phyloP scores from a whole-genome alignment of 805 yeast genomes.

The Kazachstania martiniae region DNA sequence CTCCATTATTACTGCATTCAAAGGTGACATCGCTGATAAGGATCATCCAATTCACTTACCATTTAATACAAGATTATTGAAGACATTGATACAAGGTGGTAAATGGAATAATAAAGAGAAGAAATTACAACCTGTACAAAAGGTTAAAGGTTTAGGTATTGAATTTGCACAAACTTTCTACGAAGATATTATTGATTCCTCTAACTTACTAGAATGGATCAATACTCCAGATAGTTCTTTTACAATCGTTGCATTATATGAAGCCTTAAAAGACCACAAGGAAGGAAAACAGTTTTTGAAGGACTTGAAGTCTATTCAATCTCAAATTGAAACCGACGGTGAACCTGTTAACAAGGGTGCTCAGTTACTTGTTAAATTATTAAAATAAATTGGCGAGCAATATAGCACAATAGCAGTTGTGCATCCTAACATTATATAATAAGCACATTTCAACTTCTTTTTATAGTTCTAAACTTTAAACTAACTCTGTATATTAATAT shows the following conservation, averaged over 20 bases:
- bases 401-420: background rate
- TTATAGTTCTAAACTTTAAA: too few relatives aligned
- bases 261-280: slow-evolving; percentile 41
- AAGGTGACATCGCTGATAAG: slow-evolving; percentile 58
- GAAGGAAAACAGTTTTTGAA: slow-evolving; percentile 40
- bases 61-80: slow-evolving; percentile 62
- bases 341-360: slow-evolving; percentile 60
- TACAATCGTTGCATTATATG: slow-evolving; percentile 70
- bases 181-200: slow-evolving; percentile 40
- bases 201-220: slow-evolving; percentile 56
- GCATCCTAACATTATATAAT: too few relatives aligned
- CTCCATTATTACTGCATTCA: slow-evolving; percentile 45
- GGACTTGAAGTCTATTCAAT: slow-evolving; percentile 41
- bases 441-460: too few relatives aligned
- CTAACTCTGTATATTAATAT: too few relatives aligned
- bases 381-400: slow-evolving; percentile 7
- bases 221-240: slow-evolving; percentile 61
- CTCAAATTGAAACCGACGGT: slow-evolving; percentile 30
- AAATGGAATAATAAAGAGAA: slow-evolving; percentile 64
- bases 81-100: slow-evolving; percentile 74
- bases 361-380: slow-evolving; percentile 35
- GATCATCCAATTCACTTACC: slow-evolving; percentile 62
- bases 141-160: slow-evolving; percentile 40
- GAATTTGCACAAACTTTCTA: slow-evolving; percentile 48
- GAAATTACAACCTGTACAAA: slow-evolving; percentile 35